These are phyloP conservation scores for Rhizophora apiculata DNA, from an alignment of 345 rosid species.

Conservation along the genomic window DNA sequence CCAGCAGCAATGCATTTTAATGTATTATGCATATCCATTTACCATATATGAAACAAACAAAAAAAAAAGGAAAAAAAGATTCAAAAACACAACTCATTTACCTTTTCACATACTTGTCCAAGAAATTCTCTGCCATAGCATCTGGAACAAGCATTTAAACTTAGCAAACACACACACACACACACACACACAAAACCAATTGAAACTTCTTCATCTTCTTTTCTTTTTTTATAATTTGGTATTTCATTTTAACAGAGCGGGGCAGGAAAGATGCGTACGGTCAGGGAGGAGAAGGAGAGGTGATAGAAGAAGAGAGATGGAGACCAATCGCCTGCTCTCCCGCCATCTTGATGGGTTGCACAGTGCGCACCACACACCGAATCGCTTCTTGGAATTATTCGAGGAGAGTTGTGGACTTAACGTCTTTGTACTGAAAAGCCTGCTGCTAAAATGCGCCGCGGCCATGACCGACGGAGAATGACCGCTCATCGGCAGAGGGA, in stretches of 20 bases:
- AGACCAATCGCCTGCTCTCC: constrained; percentile 55
- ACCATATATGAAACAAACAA: neutral
- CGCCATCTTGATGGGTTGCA: constrained; percentile 35
- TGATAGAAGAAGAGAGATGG: constrained; percentile 54
- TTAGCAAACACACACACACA: neutral
- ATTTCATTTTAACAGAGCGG: neutral
- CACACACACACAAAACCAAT: neutral
- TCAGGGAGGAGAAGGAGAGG: constrained; percentile 39
- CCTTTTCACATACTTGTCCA: constrained; percentile 77
- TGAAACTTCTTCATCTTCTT: neutral
- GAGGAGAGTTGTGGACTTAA: neutral
- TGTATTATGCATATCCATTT: neutral
- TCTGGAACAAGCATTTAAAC: constrained; percentile 30
- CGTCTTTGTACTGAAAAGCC: constrained; percentile 4
- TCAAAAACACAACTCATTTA: constrained; percentile 18
- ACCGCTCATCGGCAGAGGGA: no score
- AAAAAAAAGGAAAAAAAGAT: neutral
- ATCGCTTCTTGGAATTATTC: neutral
- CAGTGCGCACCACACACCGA: constrained; percentile 28
- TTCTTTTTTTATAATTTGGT: neutral
- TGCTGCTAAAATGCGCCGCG: constrained; percentile 25
- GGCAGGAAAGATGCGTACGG: constrained; percentile 25
- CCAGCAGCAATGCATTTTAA: no score
- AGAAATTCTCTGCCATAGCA: constrained; percentile 47
- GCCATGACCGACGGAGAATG: neutral